Evolutionary conservation across 371 early-diverging fungal species (phyloP), one percentile per base, ranked within the genome.

Genomic region (Polyrhizophydium stewartii): DNA sequence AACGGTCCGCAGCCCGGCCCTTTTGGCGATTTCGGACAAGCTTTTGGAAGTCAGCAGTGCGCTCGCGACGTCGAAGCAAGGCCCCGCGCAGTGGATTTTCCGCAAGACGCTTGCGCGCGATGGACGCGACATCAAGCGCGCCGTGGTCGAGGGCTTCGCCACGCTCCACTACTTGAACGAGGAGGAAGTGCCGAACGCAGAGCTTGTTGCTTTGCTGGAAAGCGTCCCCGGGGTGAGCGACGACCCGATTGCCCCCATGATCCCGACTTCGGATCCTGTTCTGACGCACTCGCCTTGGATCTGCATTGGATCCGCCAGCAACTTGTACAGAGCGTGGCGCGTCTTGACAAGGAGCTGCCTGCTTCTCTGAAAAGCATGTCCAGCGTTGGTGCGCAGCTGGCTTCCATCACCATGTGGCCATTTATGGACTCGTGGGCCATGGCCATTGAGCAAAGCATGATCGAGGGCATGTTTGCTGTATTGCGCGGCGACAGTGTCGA

Each of bases 131-230:
- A 55, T 60, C 40, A 90, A 88, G 72, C 71, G 74, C 33, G 79
- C 83, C 6, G 60, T 90, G 24, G 68, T 89, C n/a, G 90, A 91
- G 61, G 90, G 85, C 1, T 69, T 86, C 35, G 85, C 90, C 9
- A 89, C 90, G 0, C 67, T 91, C 24, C 88, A 88, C 68, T 87
- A 83, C 56, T 77, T 89, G 6, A 85, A 89, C 61, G 83, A 87
- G 55, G 77, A 75, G 22, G 67, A 77, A 27, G 71, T 74, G 43
- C 73, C 77, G 24, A 77, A 81, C 35, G 76, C 79, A 16, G 65
- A 72, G 35, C 68, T 79, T 58, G 5, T 53, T 13, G 13, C 5
- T 19, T 3, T 53, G 3, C 53, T 53, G 30, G 32, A 25, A 7
- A 10, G 10, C 25, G 53, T 53, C n/a, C 53, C 53, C 7, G 12